These are phyloP conservation scores for Podila minutissima DNA, from an alignment of 192 early-diverging fungal genomes.

Conservation along the genomic window DNA sequence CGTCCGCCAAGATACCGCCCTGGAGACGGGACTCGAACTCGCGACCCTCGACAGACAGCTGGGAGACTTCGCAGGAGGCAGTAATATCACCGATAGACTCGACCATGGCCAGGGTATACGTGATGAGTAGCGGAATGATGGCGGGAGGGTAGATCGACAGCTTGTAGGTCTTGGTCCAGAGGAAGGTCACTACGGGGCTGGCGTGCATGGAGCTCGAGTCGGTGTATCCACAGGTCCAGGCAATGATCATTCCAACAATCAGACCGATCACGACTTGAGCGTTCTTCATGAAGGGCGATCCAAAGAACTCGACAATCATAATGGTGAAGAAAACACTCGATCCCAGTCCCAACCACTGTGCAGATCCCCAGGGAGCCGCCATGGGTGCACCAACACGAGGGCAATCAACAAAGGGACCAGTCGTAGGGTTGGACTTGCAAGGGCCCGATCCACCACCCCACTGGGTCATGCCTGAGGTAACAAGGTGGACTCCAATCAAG, in stretches of 20 bases:
- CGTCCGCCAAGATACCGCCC: constrained; percentile 63
- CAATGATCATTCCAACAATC: constrained; percentile 61
- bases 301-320: constrained; percentile 62
- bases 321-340: constrained; percentile 60
- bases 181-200: constrained; percentile 59
- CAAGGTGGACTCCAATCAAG: constrained; percentile 57
- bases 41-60: constrained; percentile 58
- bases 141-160: constrained; percentile 56
- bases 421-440: constrained; percentile 47
- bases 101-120: constrained; percentile 56
- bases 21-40: constrained; percentile 64
- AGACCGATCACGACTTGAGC: constrained; percentile 60
- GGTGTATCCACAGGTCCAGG: constrained; percentile 60
- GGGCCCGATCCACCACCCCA: constrained; percentile 64
- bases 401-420: constrained; percentile 58
- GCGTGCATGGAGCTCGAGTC: constrained; percentile 48
- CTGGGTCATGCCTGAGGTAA: constrained; percentile 53
- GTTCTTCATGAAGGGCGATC: constrained; percentile 67
- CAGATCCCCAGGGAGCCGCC: constrained; percentile 61
- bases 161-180: constrained; percentile 62
- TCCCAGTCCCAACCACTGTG: constrained; percentile 61
- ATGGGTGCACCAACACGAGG: constrained; percentile 53
- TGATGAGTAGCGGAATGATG: constrained; percentile 59
- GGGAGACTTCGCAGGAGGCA: constrained; percentile 63
- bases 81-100: constrained; percentile 64